Evolutionary conservation across 257 asterid species (phyloP).

Genomic region (Solanum boliviense): DNA sequence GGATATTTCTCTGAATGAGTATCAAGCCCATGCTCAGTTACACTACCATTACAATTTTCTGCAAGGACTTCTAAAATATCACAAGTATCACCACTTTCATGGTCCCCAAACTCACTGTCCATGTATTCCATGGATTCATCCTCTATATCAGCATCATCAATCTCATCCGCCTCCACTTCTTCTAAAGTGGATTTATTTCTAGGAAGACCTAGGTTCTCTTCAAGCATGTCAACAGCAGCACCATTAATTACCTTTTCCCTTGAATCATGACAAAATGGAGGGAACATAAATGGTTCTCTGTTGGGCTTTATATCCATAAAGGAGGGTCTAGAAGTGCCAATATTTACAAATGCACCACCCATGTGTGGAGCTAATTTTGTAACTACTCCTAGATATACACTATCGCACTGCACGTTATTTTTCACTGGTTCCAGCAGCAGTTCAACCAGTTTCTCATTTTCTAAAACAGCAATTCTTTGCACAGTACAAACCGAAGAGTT

Average conservation of each 20-base stretch:
- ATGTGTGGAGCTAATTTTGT: slow-evolving; percentile 83
- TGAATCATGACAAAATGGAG: slow-evolving; percentile 30
- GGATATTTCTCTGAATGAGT: slow-evolving; percentile 19
- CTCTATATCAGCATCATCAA: slow-evolving; percentile 31
- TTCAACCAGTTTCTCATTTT: slow-evolving; percentile 74
- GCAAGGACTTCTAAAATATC: slow-evolving; percentile 32
- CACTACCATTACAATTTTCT: slow-evolving; percentile 55
- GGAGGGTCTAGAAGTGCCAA: slow-evolving; percentile 76
- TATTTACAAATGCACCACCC: slow-evolving; percentile 98
- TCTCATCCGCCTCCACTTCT: slow-evolving; percentile 48
- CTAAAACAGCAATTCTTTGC: slow-evolving; percentile 93
- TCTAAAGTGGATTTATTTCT: slow-evolving; percentile 25
- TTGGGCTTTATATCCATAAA: slow-evolving; percentile 72
- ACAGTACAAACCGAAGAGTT: slow-evolving; percentile 91
- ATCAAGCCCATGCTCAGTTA: slow-evolving; percentile 26
- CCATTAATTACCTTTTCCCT: slow-evolving; percentile 37
- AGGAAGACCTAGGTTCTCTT: slow-evolving; percentile 26
- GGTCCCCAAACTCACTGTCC: slow-evolving; percentile 41
- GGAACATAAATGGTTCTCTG: slow-evolving; percentile 62
- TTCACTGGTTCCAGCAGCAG: slow-evolving; percentile 90
- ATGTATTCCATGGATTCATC: slow-evolving; percentile 54
- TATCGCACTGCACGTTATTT: slow-evolving; percentile 81
- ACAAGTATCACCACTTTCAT: slow-evolving; percentile 29
- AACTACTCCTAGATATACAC: slow-evolving; percentile 78
- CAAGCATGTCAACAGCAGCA: slow-evolving; percentile 19